Evolutionary conservation across 75 land plant species (phyloP).

Genomic region (Gnetum montanum): DNA sequence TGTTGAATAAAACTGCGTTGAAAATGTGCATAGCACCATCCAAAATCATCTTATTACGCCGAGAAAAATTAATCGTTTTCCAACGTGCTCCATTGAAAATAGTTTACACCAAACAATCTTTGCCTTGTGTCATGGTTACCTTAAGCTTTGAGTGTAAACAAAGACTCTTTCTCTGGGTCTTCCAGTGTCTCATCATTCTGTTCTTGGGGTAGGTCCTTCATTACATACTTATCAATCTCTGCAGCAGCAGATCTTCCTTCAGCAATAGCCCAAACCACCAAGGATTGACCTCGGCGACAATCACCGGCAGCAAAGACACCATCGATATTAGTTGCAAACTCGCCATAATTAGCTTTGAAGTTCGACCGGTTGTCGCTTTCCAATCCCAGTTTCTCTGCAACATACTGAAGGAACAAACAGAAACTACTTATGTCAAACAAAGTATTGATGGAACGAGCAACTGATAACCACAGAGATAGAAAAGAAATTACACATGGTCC

Average conservation of each 20-base stretch:
- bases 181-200: slow-evolving; percentile 1
- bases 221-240: slow-evolving; percentile 73
- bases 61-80: too few relatives aligned
- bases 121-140: neutral
- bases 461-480: neutral
- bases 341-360: slow-evolving; percentile 86
- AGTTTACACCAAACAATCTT: too few relatives aligned
- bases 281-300: slow-evolving; percentile 90
- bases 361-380: slow-evolving; percentile 75
- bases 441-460: too few relatives aligned
- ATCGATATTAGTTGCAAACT: slow-evolving; percentile 65
- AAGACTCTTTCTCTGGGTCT: neutral
- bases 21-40: too few relatives aligned
- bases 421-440: neutral
- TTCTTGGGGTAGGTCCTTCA: slow-evolving; percentile 19
- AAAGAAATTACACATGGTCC: too few relatives aligned
- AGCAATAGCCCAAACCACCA: slow-evolving; percentile 95
- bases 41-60: too few relatives aligned
- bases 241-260: slow-evolving; percentile 91
- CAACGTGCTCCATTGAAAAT: too few relatives aligned
- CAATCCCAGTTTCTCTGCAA: slow-evolving; percentile 76
- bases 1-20: too few relatives aligned
- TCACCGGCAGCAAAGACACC: slow-evolving; percentile 98
- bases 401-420: slow-evolving; percentile 30
- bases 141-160: slow-evolving; percentile 2